Percentiles rank a stretch among this genome's conserved stretches.
Conservation (phyloP, 805 yeast species). For the Isabelozyma gotoi region DNA sequence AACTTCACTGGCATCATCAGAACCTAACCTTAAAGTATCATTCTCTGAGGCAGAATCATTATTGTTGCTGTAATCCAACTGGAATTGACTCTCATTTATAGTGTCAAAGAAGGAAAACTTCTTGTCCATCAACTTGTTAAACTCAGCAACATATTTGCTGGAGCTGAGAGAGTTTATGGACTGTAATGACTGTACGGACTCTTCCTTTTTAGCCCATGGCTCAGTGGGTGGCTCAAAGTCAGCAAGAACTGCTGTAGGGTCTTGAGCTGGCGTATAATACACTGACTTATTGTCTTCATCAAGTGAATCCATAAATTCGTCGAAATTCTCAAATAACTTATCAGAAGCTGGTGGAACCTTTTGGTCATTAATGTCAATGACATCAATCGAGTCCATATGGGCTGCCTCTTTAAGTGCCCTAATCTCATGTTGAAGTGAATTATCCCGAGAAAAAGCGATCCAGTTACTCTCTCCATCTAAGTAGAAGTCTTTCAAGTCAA, state of each 20-base stretch:
- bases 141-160: constrained; percentile 23
- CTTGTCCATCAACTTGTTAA: constrained; percentile 26
- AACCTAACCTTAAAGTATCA: background rate
- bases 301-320: background rate
- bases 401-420: constrained; percentile 19
- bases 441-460: constrained; percentile 23
- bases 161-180: constrained; percentile 27
- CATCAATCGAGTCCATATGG: constrained; percentile 9
- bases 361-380: constrained; percentile 1
- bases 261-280: constrained; percentile 1
- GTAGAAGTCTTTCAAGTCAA: constrained; percentile 5
- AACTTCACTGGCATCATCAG: background rate
- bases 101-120: constrained; percentile 5
- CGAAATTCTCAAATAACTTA: background rate
- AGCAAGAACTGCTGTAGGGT: background rate
- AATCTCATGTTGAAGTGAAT: constrained; percentile 20
- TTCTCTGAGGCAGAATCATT: background rate
- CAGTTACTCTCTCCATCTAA: constrained; percentile 25
- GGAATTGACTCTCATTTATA: constrained; percentile 1
- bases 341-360: too few relatives aligned
- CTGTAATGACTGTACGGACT: constrained; percentile 3
- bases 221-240: background rate
- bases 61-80: background rate
- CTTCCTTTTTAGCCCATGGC: background rate
- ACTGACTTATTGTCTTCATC: constrained; percentile 3